A percentile compares a stretch with the other conserved stretches of the same genome.
phyloP scores from a whole-genome alignment of 257 asterid genomes.

The Paraleonurus japonicus region DNA sequence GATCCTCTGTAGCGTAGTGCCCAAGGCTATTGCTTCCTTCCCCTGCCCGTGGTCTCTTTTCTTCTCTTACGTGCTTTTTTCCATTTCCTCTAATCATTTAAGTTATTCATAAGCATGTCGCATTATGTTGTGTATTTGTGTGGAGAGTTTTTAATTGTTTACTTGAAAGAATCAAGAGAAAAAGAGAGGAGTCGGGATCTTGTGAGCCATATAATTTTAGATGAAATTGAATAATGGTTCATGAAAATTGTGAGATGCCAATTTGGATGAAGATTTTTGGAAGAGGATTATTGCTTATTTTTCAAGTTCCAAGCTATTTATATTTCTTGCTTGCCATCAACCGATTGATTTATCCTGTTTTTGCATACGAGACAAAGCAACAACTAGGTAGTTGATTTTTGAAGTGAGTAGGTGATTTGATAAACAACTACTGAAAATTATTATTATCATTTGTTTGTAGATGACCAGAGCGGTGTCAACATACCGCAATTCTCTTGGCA shows the following conservation, averaged over 20 bases:
- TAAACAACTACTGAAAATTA: neutral
- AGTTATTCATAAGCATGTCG: neutral
- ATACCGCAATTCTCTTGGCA: slow-evolving; percentile 97
- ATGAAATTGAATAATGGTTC: too few species aligned
- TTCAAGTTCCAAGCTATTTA: too few species aligned
- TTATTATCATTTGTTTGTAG: slow-evolving; percentile 34
- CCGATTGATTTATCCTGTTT: too few species aligned
- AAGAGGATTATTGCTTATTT: too few species aligned
- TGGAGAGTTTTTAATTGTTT: neutral
- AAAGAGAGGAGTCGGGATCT: neutral
- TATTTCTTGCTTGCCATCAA: too few species aligned
- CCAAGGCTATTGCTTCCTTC: slow-evolving; percentile 56
- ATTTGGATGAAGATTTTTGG: too few species aligned
- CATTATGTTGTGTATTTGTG: neutral
- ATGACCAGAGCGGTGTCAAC: slow-evolving; percentile 59
- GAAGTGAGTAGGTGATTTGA: neutral
- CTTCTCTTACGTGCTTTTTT: neutral
- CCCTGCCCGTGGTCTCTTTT: slow-evolving; percentile 45
- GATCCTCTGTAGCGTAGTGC: slow-evolving; percentile 39
- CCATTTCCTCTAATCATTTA: neutral
- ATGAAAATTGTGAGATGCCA: too few species aligned
- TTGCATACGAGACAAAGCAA: too few species aligned
- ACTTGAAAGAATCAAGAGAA: neutral
- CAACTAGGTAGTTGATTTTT: too few species aligned
- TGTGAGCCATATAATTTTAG: neutral